A percentile compares a stretch with the other conserved stretches of the same genome.
phyloP scores from a whole-genome alignment of 805 yeast species.

The Schizosaccharomyces osmophilus region DNA sequence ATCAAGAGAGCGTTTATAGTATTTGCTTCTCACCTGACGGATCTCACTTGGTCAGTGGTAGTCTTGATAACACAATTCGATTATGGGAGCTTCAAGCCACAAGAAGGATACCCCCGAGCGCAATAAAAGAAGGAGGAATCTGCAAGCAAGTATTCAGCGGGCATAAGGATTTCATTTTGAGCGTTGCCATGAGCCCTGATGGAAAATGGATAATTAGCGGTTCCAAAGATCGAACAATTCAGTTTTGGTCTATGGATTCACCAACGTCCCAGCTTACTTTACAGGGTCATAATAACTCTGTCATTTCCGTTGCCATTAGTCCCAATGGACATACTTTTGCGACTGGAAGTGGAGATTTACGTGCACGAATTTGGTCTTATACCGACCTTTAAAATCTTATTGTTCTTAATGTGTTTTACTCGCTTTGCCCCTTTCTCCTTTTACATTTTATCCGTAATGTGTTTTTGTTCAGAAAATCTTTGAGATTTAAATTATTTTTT shows the following conservation, averaged over 20 bases:
- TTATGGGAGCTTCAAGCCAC: conserved; percentile 63
- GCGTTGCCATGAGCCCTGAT: conserved; percentile 84
- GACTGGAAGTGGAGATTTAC: conserved; percentile 91
- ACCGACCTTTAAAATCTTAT: not conserved
- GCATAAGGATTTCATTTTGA: conserved; percentile 82
- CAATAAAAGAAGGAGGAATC: conserved; percentile 17
- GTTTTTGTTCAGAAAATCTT: too few relatives aligned
- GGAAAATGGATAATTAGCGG: conserved; percentile 80
- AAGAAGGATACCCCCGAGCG: conserved; percentile 15
- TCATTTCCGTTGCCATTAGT: conserved; percentile 78
- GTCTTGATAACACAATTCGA: conserved; percentile 85
- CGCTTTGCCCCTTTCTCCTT: too few relatives aligned
- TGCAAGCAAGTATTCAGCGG: conserved; percentile 88
- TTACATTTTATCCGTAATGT: too few relatives aligned
- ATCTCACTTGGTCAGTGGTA: conserved; percentile 76
- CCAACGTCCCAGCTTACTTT: conserved; percentile 87
- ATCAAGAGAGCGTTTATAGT: conserved; percentile 82
- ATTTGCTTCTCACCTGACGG: conserved; percentile 86
- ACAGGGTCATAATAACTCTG: conserved; percentile 91
- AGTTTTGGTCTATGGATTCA: conserved; percentile 79
- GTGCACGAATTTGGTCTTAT: conserved; percentile 76
- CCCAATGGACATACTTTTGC: conserved; percentile 79
- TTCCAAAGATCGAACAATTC: conserved; percentile 88
- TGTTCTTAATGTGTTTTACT: not conserved
- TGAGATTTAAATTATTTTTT: too few relatives aligned